Evolutionary conservation across 2,329 filamentous ascomycete genomes (phyloP), one percentile per base, ranked within the genome.

Genomic region (Venturia nashicola): DNA sequence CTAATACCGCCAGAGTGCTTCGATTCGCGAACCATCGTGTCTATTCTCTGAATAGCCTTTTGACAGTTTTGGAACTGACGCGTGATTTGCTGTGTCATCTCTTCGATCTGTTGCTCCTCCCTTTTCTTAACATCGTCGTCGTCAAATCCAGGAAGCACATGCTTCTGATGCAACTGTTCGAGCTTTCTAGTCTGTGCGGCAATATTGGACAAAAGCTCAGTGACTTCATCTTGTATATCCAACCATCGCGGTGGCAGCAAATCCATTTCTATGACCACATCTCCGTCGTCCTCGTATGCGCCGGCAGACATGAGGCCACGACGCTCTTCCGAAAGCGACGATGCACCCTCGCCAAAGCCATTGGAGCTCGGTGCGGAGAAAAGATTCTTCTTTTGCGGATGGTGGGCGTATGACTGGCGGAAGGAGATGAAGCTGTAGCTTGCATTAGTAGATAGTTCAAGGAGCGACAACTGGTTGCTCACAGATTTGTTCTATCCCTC

Each of bases 401-500:
- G 92, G 76, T 97, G 94, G 71, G 91, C 86, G 78, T 97, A 97
- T 71, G 93, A 97, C 80, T 99, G 94, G 72, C 94, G 92, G 82
- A 97, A 99, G 76, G 94, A 97, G 75, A 99, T 94, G 76, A 95
- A 99, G 75, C 93, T 96, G 73, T 69, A 32, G 61, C 39, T n/a
- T 27, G 43, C 61, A 71, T 76, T 69, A 76, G 73, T 68, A 67
- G 39, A 59, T 61, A 42, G 20, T 62, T 61, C 65, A 68, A 63
- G 63, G 39, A 65, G 65, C 66, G 60, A 59, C 65, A 8, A 39
- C 6, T 44, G 61, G 51, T 59, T 55, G 73, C 84, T 71, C 86
- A 97, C 91, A 99, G 89, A 76, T 97, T 99, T 70, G 94, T 99
- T 78, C 94, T 89, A 83, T 99, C 94, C 81, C 94, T 91, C 92